A percentile compares a stretch with the other conserved stretches of the same genome.
These are phyloP conservation scores for Saccharomycopsis guyanensis DNA, from an alignment of 805 yeast species.

Conservation along the genomic window DNA sequence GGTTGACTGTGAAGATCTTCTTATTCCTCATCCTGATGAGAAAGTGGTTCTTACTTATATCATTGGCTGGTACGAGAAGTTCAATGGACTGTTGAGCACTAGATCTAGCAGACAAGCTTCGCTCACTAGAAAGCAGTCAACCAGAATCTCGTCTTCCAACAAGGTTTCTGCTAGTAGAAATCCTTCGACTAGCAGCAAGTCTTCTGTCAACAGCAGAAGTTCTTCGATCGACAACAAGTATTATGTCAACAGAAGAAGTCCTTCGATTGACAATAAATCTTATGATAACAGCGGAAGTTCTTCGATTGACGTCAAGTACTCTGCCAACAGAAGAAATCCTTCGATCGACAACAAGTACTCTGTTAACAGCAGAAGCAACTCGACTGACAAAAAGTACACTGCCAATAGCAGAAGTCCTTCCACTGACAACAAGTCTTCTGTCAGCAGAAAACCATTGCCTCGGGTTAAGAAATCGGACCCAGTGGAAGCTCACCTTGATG, in stretches of 20 bases:
- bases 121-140: neutral
- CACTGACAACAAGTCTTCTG: neutral
- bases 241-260: neutral
- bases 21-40: conserved; percentile 40
- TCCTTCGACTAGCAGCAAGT: neutral
- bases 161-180: neutral
- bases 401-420: neutral
- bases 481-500: too few relatives aligned
- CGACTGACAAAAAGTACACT: too few relatives aligned
- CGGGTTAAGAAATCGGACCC: too few relatives aligned
- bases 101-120: neutral
- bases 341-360: too few relatives aligned
- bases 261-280: neutral
- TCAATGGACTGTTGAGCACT: too few relatives aligned
- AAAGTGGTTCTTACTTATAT: conserved; percentile 40
- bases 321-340: too few relatives aligned
- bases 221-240: too few relatives aligned
- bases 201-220: too few relatives aligned
- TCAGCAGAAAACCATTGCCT: neutral
- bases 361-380: too few relatives aligned
- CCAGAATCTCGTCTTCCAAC: neutral
- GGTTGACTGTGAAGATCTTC: conserved; percentile 38
- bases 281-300: neutral
- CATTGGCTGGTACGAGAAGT: conserved; percentile 37
- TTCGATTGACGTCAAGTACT: neutral